Percentiles rank a stretch among this genome's conserved stretches.
Conservation (phyloP, 345 rosid species). For the Aegle marmelos region DNA sequence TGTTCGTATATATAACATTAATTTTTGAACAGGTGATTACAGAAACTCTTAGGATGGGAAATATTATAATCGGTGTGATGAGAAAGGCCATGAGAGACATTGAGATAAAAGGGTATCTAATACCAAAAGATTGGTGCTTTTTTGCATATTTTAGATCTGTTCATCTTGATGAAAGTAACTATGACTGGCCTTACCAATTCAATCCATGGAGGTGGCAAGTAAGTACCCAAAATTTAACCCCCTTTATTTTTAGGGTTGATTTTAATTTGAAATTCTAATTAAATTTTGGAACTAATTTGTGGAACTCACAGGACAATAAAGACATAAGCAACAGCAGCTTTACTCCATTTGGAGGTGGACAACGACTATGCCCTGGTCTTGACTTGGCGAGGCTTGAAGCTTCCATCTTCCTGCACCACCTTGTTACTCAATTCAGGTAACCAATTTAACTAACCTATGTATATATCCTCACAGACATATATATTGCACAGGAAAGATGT, state of each 20-base stretch:
- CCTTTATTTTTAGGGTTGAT: background rate
- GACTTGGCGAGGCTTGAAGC: constrained; percentile 95
- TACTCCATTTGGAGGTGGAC: constrained; percentile 98
- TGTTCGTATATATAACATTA: background rate
- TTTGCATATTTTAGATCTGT: constrained; percentile 85
- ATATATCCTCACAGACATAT: background rate
- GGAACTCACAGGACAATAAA: constrained; percentile 44
- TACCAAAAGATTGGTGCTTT: constrained; percentile 95
- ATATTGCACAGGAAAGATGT: no score
- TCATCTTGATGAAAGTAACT: constrained; percentile 82
- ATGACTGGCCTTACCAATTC: constrained; percentile 77
- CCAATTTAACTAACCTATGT: background rate
- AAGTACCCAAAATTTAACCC: constrained; percentile 19
- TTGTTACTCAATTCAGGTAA: constrained; percentile 89
- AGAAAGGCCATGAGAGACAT: constrained; percentile 81
- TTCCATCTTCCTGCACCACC: constrained; percentile 79
- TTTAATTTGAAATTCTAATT: background rate
- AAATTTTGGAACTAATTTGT: background rate
- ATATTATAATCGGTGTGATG: constrained; percentile 87
- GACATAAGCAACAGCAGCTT: constrained; percentile 51
- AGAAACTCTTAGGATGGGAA: constrained; percentile 89
- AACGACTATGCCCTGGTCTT: constrained; percentile 89
- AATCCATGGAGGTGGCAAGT: constrained; percentile 99
- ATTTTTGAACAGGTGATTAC: constrained; percentile 68
- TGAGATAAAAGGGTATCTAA: constrained; percentile 72